Evolutionary conservation across 495 filamentous ascomycete genomes (phyloP), one percentile per base, ranked within the genome.

Genomic region (Talaromyces borbonicus): DNA sequence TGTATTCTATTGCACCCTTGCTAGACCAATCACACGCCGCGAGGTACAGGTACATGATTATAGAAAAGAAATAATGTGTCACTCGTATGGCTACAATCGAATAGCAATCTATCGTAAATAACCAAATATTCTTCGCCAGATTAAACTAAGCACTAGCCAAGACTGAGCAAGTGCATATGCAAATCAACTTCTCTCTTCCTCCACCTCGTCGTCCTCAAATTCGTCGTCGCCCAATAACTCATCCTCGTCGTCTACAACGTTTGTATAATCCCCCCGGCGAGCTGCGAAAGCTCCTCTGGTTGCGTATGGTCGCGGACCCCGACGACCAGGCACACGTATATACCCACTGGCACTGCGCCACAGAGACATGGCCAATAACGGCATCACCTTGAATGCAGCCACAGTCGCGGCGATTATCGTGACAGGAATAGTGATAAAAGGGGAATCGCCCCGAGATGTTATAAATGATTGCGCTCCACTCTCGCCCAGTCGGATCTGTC

Each of bases 161-260:
- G 18, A 7, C 7, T 12, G 18, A 32, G 14, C 11, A 2, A 14
- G 16, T 20, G 31, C 12, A 15, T 23, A 46, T 30, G 43, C 31
- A 44, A 25, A 14, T 23, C 29, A 38, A 33, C 45, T 32, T 67
- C 66, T 85, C 39, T 80, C 76, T 49, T 95, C 90, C 56, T 96
- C 92, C 38, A 94, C 92, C 49, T 92, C 93, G 41, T 94, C 92
- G 47, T 86, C 85, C 2, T 90, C 90, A 48, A 47, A 36, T 15
- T 88, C 90, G 47, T 94, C 92, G 49, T 87, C 85, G 1, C 90
- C 90, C 19, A 97, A 68, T 56, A 96, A 64, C 65, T 95, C 88
- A 47, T 90, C 90, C 64, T 95, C 92, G 60, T 98, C 92, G 48
- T 87, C 81, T 58, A 89, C 87, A 33, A 94, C 86, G 59, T 84